Percentiles rank a stretch among this genome's conserved stretches.
Evolutionary conservation across 73 alveolate genomes (phyloP).

Genomic region (Tetrahymena malaccensis): DNA sequence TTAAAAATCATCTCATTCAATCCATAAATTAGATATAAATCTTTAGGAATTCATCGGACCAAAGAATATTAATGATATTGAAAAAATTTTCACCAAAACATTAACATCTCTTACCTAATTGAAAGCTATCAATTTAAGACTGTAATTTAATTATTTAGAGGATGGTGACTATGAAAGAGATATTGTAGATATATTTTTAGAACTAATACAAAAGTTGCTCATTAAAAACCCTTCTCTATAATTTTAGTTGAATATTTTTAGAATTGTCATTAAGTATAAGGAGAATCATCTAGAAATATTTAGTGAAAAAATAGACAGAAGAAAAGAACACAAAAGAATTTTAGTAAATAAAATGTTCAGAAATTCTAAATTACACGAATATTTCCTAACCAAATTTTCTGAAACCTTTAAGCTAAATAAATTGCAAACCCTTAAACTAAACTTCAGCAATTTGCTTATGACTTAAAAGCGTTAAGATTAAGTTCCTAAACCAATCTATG

Average conservation of each 20-base stretch:
- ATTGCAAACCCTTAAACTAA: background rate
- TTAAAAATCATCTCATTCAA: background rate
- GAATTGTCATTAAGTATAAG: background rate
- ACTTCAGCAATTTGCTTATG: background rate
- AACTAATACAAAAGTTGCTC: background rate
- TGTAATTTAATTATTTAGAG: background rate
- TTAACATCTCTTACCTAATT: background rate
- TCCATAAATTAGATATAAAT: background rate
- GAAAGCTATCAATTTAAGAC: background rate
- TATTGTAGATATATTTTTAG: background rate
- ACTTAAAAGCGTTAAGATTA: background rate
- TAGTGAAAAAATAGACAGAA: background rate
- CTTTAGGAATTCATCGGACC: background rate
- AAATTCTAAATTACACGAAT: background rate
- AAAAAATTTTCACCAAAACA: background rate
- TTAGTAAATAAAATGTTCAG: background rate
- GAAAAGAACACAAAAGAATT: background rate
- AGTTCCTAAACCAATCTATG: background rate
- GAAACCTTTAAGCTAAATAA: background rate
- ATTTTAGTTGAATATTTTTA: background rate
- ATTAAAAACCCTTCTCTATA: background rate
- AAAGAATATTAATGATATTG: background rate
- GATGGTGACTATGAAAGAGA: background rate
- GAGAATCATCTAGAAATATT: background rate
- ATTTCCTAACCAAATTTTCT: background rate